Evolutionary conservation across 192 early-diverging fungal genomes (phyloP), one percentile per base, ranked within the genome.

Genomic region (Umbelopsis ramanniana): DNA sequence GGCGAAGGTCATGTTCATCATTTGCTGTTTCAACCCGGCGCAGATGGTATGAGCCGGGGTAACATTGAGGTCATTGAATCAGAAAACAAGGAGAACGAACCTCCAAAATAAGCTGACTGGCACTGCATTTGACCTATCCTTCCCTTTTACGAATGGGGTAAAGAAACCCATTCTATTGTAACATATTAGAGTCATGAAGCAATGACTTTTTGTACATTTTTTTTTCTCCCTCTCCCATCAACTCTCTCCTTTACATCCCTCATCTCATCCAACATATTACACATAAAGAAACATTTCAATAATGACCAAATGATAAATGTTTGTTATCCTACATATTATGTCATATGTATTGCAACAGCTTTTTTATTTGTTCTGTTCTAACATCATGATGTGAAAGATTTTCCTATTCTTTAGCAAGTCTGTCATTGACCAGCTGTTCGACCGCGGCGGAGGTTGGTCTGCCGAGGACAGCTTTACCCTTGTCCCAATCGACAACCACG

Each of bases 401-500:
- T 14, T 4, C n/a, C 35, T 14, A 63, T 63, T 11, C 57, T 1
- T 63, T 9, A 37, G 57, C 33, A 17, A 63, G 57, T 37, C 57
- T 26, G 12, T 63, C 57, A 14, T 66, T 67, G 48, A 69, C 68
- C 14, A 77, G 46, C 47, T 54, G 37, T 23, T 78, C 72, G 0
- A 78, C 63, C 5, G 70, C 67, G 3, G 68, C 67, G 0, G 72
- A 26, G 9, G 73, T 72, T n/a, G 74, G 75, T 54, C 68, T 72
- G n/a, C 74, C 74, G 0, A 72, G 37, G 4, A 68, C 79, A 17
- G 79, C 79, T 21, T 71, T 76, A n/a, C 75, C 79, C 40, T 70
- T 70, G n/a, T 74, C 69, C 79, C 79, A 81, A 29, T 81, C 79
- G 8, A 81, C 70, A 0, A 76, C 76, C 43, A 81, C 67, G 17